Percentiles rank a stretch among this genome's conserved stretches.
Conservation (phyloP, 1,139 yeast species). For the Yamadazyma trypodendri region DNA sequence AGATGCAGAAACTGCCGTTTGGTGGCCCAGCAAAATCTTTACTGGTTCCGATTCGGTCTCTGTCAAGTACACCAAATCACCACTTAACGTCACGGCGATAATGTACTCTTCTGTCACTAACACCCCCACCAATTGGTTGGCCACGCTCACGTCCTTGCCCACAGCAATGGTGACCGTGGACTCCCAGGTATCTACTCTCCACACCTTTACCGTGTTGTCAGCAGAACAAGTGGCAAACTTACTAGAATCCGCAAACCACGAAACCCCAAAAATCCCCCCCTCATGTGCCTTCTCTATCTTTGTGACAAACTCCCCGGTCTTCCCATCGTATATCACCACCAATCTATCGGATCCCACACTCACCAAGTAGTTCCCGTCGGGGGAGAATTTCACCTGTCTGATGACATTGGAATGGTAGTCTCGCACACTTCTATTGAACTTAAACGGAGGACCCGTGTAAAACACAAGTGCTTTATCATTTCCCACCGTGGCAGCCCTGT, state of each 20-base stretch:
- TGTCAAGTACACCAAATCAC: constrained; percentile 65
- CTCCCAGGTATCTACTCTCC: constrained; percentile 42
- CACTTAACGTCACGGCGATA: constrained; percentile 69
- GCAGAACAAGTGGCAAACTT: constrained; percentile 80
- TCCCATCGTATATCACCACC: constrained; percentile 81
- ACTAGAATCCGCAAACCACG: constrained; percentile 65
- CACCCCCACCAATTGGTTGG: constrained; percentile 79
- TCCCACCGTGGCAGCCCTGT: constrained; percentile 89
- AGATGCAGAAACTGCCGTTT: constrained; percentile 65
- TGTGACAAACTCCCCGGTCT: constrained; percentile 70
- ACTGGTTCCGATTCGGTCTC: constrained; percentile 25
- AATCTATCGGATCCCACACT: constrained; percentile 85
- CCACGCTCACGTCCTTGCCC: constrained; percentile 34
- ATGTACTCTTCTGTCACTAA: constrained; percentile 60
- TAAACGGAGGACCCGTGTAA: constrained; percentile 91
- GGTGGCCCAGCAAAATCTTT: constrained; percentile 69
- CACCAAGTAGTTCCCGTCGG: constrained; percentile 70
- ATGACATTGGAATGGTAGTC: constrained; percentile 77
- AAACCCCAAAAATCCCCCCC: constrained; percentile 78
- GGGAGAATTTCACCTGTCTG: constrained; percentile 79
- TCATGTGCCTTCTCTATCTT: constrained; percentile 59
- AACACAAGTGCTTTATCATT: constrained; percentile 87
- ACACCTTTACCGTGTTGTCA: constrained; percentile 69
- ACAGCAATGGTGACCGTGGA: constrained; percentile 41
- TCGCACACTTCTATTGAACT: constrained; percentile 70